Conservation (phyloP, 768 basidiomycete genomes). For the Rhizopogon vulgaris region DNA sequence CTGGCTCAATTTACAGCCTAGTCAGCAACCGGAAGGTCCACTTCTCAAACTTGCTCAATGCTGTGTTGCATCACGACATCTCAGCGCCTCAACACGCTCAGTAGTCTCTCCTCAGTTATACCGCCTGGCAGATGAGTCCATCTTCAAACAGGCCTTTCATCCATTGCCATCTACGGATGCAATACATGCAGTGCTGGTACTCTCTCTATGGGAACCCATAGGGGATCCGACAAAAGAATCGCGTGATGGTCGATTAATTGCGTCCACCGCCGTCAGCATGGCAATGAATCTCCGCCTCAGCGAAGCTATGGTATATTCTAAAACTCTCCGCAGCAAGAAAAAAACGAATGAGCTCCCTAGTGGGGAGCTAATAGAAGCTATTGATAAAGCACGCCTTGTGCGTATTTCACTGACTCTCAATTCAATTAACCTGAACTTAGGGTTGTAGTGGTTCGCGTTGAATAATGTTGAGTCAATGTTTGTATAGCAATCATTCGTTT, state of each 20-base stretch:
- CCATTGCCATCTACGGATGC: conserved; percentile 36
- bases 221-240: conserved; percentile 24
- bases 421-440: conserved; percentile 11
- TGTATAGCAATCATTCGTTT: conserved; percentile 2
- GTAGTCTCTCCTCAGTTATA: conserved; percentile 34
- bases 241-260: conserved; percentile 35
- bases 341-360: conserved; percentile 20
- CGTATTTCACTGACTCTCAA: conserved; percentile 8
- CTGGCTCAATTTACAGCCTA: conserved; percentile 36
- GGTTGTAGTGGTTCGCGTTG: conserved; percentile 34
- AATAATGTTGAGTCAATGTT: conserved; percentile 35
- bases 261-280: conserved; percentile 39
- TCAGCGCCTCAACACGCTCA: conserved; percentile 29
- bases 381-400: conserved; percentile 33
- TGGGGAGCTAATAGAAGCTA: conserved; percentile 28
- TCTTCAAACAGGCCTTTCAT: conserved; percentile 35
- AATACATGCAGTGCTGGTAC: conserved; percentile 35
- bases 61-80: conserved; percentile 39
- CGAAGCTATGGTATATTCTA: conserved; percentile 28
- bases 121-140: conserved; percentile 33
- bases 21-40: conserved; percentile 22
- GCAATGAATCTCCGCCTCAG: conserved; percentile 38
- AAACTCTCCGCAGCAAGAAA: conserved; percentile 23
- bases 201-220: conserved; percentile 40
- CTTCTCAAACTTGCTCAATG: conserved; percentile 41